Conservation (phyloP, 1,284 basidiomycete species). For the Pyrrhoderma noxium region DNA sequence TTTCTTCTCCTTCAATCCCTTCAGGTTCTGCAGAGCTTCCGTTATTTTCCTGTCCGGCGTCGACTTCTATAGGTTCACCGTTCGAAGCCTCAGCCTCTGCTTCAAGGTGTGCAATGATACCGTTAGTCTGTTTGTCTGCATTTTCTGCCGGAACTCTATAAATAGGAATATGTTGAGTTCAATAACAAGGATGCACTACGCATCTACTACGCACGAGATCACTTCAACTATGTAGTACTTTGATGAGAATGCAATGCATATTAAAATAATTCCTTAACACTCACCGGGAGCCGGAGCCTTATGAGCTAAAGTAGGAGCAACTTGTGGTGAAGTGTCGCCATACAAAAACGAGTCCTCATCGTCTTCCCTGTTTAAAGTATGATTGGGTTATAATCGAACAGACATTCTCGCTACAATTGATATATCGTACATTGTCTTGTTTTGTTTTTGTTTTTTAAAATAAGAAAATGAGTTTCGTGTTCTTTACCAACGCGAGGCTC, state of each 20-base stretch:
- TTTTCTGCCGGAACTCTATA: conserved; percentile 5
- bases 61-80: background rate
- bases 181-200: background rate
- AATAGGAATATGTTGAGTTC: background rate
- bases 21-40: background rate
- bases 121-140: conserved; percentile 10
- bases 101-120: conserved; percentile 12
- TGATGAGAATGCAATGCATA: background rate
- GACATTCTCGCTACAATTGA: background rate
- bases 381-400: background rate
- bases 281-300: conserved; percentile 11
- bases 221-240: conserved; percentile 6
- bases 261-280: background rate
- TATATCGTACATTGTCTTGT: background rate
- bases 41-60: background rate
- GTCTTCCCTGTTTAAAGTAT: conserved; percentile 14
- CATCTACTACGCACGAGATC: conserved; percentile 7
- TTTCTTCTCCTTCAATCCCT: background rate
- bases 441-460: no score
- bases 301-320: conserved; percentile 5
- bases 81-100: conserved; percentile 5
- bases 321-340: conserved; percentile 9
- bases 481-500: background rate
- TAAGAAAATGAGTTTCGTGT: background rate
- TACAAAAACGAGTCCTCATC: conserved; percentile 19